These are phyloP conservation scores for Penstemon eatonii DNA, from an alignment of 257 asterid species.

Conservation along the genomic window DNA sequence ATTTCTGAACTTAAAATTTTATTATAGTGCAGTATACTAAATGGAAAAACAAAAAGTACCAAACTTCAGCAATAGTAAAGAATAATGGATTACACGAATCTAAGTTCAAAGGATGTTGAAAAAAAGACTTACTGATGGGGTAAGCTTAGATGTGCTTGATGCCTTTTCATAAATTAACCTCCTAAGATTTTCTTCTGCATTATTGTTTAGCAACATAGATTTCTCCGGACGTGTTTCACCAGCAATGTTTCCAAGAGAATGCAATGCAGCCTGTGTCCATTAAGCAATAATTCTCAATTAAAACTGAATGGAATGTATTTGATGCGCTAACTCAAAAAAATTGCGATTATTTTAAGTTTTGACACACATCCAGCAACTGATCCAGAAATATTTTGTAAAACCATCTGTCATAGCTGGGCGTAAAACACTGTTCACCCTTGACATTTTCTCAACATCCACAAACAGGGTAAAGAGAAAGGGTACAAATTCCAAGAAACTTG, in stretches of 20 bases:
- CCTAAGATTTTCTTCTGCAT: conserved; percentile 74
- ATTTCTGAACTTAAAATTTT: conserved; percentile 8
- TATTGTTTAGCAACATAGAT: conserved; percentile 49
- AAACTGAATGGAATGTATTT: background rate
- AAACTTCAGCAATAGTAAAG: conserved; percentile 4
- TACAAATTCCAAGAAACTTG: conserved; percentile 14
- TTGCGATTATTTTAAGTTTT: background rate
- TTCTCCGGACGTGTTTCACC: conserved; percentile 73
- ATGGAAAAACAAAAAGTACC: background rate
- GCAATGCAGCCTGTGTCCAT: conserved; percentile 80
- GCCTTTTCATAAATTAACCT: conserved; percentile 74
- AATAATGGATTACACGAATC: background rate
- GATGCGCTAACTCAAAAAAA: background rate
- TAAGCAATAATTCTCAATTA: conserved; percentile 19
- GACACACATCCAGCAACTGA: conserved; percentile 14
- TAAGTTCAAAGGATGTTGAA: conserved; percentile 15
- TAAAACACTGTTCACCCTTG: background rate
- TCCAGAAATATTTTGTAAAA: conserved; percentile 21
- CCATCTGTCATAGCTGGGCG: background rate
- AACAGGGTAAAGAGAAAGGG: conserved; percentile 9
- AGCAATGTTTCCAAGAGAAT: conserved; percentile 76
- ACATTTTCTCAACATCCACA: conserved; percentile 2
- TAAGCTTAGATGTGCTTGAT: conserved; percentile 74
- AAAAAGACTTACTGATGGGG: conserved; percentile 70
- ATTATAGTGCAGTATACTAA: background rate